Percentiles rank a stretch among this genome's conserved stretches.
phyloP scores from a whole-genome alignment of 2,329 filamentous ascomycete genomes.

The Pyrenophora graminea region DNA sequence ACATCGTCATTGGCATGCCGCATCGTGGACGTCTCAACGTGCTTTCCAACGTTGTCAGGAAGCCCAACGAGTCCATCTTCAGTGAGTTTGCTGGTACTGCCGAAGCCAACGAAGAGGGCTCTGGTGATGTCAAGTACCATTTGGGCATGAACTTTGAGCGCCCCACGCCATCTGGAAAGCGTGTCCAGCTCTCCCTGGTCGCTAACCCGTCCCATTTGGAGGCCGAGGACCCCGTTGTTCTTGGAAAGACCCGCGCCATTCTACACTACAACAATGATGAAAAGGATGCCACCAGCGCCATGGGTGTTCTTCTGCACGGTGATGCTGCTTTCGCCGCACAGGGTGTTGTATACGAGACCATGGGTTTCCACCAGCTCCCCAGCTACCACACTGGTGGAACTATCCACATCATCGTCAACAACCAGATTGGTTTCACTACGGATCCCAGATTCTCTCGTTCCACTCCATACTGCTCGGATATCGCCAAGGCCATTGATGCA shows the following conservation, averaged over 20 bases:
- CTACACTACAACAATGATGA: slow-evolving; percentile 99
- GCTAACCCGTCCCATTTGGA: slow-evolving; percentile 98
- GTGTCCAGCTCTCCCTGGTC: slow-evolving; percentile 97
- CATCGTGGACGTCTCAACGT: slow-evolving; percentile 98
- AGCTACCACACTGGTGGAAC: slow-evolving; percentile 97
- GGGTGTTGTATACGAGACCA: slow-evolving; percentile 96
- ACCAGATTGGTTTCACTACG: slow-evolving; percentile 99
- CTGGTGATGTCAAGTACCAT: slow-evolving; percentile 99
- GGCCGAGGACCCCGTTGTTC: slow-evolving; percentile 95
- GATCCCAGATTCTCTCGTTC: slow-evolving; percentile 97
- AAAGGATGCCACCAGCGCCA: slow-evolving; percentile 82
- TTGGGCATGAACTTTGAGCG: slow-evolving; percentile 99
- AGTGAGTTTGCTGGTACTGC: slow-evolving; percentile 91
- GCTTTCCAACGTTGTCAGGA: slow-evolving; percentile 96
- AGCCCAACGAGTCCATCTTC: slow-evolving; percentile 99
- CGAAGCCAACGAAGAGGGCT: slow-evolving; percentile 90
- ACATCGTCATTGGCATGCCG: slow-evolving; percentile 99
- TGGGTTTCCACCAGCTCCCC: slow-evolving; percentile 94
- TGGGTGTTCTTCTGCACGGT: slow-evolving; percentile 95
- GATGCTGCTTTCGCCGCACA: slow-evolving; percentile 96
- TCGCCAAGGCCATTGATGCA: slow-evolving; percentile 97
- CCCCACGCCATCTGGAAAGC: slow-evolving; percentile 96
- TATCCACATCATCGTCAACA: slow-evolving; percentile 97
- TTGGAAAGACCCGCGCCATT: slow-evolving; percentile 96
- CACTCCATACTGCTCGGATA: slow-evolving; percentile 98